Evolutionary conservation across 192 early-diverging fungal genomes (phyloP).

Genomic region (Coemansia erecta): DNA sequence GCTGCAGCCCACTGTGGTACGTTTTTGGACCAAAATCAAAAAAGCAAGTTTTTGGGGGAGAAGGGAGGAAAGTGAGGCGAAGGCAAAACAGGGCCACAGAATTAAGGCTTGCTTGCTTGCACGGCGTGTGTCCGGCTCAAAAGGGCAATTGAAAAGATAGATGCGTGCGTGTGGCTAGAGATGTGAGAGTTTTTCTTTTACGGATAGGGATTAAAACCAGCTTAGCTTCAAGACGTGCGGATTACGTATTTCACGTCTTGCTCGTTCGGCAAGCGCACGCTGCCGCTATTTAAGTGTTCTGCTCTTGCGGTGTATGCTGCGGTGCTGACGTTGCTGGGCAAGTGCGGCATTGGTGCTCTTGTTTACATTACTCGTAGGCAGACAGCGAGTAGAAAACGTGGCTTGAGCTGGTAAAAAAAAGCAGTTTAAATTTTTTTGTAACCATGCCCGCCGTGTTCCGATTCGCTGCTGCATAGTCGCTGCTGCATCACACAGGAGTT

Average conservation of each 20-base stretch:
- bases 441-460: neutral
- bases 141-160: too few species aligned
- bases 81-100: too few species aligned
- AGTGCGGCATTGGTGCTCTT: neutral
- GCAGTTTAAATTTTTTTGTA: neutral
- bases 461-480: conserved; percentile 3
- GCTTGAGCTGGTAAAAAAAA: conserved; percentile 17
- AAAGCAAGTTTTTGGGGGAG: neutral
- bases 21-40: conserved; percentile 1
- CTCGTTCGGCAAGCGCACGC: neutral
- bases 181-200: too few species aligned
- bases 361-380: neutral
- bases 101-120: too few species aligned
- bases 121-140: too few species aligned
- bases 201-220: too few species aligned
- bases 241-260: too few species aligned
- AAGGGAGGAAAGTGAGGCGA: neutral
- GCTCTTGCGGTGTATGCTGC: too few species aligned
- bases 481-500: conserved; percentile 3
- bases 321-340: neutral
- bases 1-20: neutral
- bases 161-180: too few species aligned
- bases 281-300: neutral
- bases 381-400: conserved; percentile 25
- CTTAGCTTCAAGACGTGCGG: too few species aligned